Percentiles rank a stretch among this genome's conserved stretches.
Evolutionary conservation across 1,284 basidiomycete species (phyloP).

Genomic region (Ustilago vetiveriae): DNA sequence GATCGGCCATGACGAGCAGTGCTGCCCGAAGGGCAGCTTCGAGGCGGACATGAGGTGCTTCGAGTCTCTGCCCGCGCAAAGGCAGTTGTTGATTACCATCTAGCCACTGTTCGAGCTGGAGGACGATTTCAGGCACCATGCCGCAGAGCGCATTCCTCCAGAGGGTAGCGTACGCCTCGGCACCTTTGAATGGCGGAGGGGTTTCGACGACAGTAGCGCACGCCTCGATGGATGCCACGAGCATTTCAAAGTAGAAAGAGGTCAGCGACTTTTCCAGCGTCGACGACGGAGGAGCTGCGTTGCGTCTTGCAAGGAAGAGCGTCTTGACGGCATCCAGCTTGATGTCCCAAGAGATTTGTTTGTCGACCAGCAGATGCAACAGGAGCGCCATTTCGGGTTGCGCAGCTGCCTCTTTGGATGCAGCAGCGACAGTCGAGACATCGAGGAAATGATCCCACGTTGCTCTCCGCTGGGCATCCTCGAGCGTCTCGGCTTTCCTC

Average conservation of each 20-base stretch:
- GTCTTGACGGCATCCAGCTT: slow-evolving; percentile 45
- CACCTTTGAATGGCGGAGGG: slow-evolving; percentile 30
- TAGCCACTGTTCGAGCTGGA: slow-evolving; percentile 49
- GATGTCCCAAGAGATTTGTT: slow-evolving; percentile 19
- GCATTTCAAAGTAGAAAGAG: slow-evolving; percentile 43
- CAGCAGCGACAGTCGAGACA: slow-evolving; percentile 8
- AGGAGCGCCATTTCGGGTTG: slow-evolving; percentile 43
- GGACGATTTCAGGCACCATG: slow-evolving; percentile 37
- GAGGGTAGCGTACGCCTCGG: slow-evolving; percentile 29
- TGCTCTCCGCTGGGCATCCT: slow-evolving; percentile 28
- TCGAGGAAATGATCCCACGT: slow-evolving; percentile 44
- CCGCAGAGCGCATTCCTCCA: slow-evolving; percentile 47
- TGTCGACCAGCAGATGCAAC: slow-evolving; percentile 32
- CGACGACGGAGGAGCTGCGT: slow-evolving; percentile 24
- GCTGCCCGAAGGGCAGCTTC: slow-evolving; percentile 31
- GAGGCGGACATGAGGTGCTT: slow-evolving; percentile 37
- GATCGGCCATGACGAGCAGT: slow-evolving; percentile 25
- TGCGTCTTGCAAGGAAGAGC: slow-evolving; percentile 33
- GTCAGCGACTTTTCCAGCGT: slow-evolving; percentile 45
- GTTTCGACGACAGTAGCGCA: slow-evolving; percentile 36
- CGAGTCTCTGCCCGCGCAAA: slow-evolving; percentile 27
- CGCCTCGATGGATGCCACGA: slow-evolving; percentile 36
- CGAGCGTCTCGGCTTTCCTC: slow-evolving; percentile 27
- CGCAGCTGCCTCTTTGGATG: slow-evolving; percentile 13
- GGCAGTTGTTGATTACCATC: slow-evolving; percentile 28